Conservation (phyloP, 176 grass and related monocot species). For the Hyparrhenia diplandra region DNA sequence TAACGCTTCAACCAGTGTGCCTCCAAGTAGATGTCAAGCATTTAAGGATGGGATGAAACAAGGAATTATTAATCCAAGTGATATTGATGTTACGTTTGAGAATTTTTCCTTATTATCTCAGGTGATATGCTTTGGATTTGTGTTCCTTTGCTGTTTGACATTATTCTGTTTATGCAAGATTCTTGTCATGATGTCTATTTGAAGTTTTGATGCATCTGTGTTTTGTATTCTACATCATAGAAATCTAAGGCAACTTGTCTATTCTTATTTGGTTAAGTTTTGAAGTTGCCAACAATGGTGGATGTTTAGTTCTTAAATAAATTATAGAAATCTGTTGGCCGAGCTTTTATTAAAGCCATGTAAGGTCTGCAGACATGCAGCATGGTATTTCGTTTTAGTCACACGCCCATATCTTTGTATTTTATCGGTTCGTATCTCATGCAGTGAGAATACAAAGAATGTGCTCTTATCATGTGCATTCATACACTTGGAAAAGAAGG, state of each 20-base stretch:
- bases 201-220: slow-evolving; percentile 16
- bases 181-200: slow-evolving; percentile 9
- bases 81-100: slow-evolving; percentile 86
- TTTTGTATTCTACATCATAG: slow-evolving; percentile 7
- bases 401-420: slow-evolving; percentile 12
- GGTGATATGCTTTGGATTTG: slow-evolving; percentile 54
- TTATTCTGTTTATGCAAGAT: too few species aligned
- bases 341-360: background rate
- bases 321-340: background rate
- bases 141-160: slow-evolving; percentile 24
- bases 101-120: slow-evolving; percentile 97
- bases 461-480: slow-evolving; percentile 76
- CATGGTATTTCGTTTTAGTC: slow-evolving; percentile 20
- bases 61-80: slow-evolving; percentile 73
- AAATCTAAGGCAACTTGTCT: background rate
- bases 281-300: slow-evolving; percentile 10
- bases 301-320: background rate
- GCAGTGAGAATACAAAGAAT: slow-evolving; percentile 91
- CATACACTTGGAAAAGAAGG: slow-evolving; percentile 92
- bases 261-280: slow-evolving; percentile 18
- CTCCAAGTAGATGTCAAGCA: slow-evolving; percentile 70
- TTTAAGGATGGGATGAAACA: slow-evolving; percentile 91
- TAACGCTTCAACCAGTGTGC: slow-evolving; percentile 43
- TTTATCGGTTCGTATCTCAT: slow-evolving; percentile 31
- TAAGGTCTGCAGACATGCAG: slow-evolving; percentile 5